A percentile compares a stretch with the other conserved stretches of the same genome.
These are phyloP conservation scores for Volvox carteri DNA, from an alignment of 163 green algal genomes.

Conservation along the genomic window DNA sequence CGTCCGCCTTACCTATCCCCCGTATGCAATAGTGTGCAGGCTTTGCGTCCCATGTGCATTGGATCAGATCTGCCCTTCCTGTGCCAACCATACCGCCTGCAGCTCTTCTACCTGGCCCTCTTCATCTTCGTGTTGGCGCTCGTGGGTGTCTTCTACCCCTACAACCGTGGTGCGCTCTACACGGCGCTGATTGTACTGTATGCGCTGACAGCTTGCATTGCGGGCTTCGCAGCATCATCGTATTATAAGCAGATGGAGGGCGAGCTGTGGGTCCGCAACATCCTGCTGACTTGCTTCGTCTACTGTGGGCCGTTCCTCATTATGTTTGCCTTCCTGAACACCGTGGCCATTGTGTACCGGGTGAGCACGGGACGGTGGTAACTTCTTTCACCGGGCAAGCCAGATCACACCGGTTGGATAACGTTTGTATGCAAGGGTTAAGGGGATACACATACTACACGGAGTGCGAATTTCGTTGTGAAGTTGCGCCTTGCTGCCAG, in stretches of 20 bases:
- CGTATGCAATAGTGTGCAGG: too few relatives aligned
- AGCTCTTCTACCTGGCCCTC: slow-evolving; percentile 85
- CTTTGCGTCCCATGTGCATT: too few relatives aligned
- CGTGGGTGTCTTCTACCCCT: slow-evolving; percentile 95
- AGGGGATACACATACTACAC: too few relatives aligned
- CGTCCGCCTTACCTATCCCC: neutral
- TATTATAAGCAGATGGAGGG: slow-evolving; percentile 90
- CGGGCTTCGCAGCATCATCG: slow-evolving; percentile 87
- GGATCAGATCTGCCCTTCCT: too few relatives aligned
- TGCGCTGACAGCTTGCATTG: slow-evolving; percentile 91
- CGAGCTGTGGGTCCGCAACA: slow-evolving; percentile 86
- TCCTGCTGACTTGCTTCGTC: slow-evolving; percentile 85
- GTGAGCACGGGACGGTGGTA: slow-evolving; percentile 54
- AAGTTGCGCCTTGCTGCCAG: too few relatives aligned
- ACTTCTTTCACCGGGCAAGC: too few relatives aligned
- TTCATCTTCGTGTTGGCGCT: slow-evolving; percentile 92
- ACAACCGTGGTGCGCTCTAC: slow-evolving; percentile 94
- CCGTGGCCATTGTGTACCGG: slow-evolving; percentile 90
- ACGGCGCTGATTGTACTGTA: slow-evolving; percentile 94
- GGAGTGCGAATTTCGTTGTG: too few relatives aligned
- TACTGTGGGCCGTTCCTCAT: slow-evolving; percentile 87
- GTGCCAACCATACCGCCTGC: neutral
- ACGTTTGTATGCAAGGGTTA: too few relatives aligned
- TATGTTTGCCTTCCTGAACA: slow-evolving; percentile 93
- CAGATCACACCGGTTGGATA: too few relatives aligned